Evolutionary conservation across 78 protist species (phyloP), one percentile per base, ranked within the genome.

Genomic region (Polysphondylium violaceum): DNA sequence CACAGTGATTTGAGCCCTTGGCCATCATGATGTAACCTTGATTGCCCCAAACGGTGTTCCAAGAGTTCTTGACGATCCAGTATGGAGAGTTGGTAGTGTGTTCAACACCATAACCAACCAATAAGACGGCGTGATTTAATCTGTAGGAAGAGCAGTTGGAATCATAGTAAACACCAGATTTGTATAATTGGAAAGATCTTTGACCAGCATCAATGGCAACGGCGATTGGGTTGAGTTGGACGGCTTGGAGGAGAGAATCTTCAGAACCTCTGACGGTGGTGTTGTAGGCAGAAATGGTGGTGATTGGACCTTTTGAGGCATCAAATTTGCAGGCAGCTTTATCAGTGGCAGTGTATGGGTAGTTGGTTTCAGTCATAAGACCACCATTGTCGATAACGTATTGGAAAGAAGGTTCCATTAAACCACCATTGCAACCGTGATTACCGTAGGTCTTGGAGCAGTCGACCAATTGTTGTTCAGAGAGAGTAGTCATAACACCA

Each of bases 191-290:
- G 96, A 96, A 96, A 12, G 93, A 44, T 53, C 71, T 35, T 38
- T 78, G 94, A 78, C 79, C 77, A 12, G 98, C 98, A 77, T 96
- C 96, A 67, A 96, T 96, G 44, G 96, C 98, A 3, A 96, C 96
- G 8, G 98, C 93, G 55, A 95, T 95, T 74, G 97, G 97, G 27
- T 38, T 65, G 5, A 21, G 27, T 17, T 40, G 41, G 67, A 74
- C 94, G 21, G 79, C 81, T 0, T 78, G 87, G 19, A 6, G 27
- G 35, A 96, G 58, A 12, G 90, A 83, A n/a, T 33, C 27, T 67
- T 91, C 95, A 73, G 86, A 68, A 73, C 71, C 92, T 19, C 50
- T 14, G 5, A 92, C 73, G 44, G 95, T 86, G 64, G 88, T 79
- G 14, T 8, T 7, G 78, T 43, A 71, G 14, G 71, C 58, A 0